A percentile compares a stretch with the other conserved stretches of the same genome.
phyloP scores from a whole-genome alignment of 1,284 basidiomycete genomes.

The Cryptococcus deneoformans region DNA sequence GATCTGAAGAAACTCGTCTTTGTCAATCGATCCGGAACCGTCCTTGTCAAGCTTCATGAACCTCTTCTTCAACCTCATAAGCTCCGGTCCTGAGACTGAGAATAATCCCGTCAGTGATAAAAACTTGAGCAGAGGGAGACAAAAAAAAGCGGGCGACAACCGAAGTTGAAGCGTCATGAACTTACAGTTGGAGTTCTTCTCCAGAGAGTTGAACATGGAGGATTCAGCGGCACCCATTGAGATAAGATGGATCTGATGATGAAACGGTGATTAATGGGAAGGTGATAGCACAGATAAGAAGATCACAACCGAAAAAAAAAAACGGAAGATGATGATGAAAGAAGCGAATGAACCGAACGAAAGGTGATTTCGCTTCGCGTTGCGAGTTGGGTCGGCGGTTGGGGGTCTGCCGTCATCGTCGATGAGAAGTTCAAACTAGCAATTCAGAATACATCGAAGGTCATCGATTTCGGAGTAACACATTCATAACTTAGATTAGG shows the following conservation, averaged over 20 bases:
- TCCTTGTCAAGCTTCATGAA: constrained; percentile 99
- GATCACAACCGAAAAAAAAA: too few relatives aligned
- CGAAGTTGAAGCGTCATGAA: constrained; percentile 3
- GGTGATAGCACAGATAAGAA: too few relatives aligned
- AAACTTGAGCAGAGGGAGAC: constrained; percentile 55
- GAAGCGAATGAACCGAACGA: too few relatives aligned
- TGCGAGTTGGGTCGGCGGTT: too few relatives aligned
- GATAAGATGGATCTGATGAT: not conserved
- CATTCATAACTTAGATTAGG: too few relatives aligned
- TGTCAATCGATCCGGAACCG: constrained; percentile 95
- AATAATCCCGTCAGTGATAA: not conserved
- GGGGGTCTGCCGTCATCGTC: too few relatives aligned
- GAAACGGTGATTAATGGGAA: too few relatives aligned
- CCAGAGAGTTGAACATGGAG: constrained; percentile 47
- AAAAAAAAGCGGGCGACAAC: not conserved
- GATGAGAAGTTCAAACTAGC: too few relatives aligned
- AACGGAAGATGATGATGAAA: too few relatives aligned
- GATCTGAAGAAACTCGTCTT: constrained; percentile 98
- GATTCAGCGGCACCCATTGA: constrained; percentile 50
- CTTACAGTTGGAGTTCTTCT: constrained; percentile 51
- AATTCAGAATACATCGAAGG: too few relatives aligned
- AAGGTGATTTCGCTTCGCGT: too few relatives aligned
- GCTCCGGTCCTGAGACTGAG: constrained; percentile 83
- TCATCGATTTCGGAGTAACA: too few relatives aligned
- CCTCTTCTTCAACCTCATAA: constrained; percentile 93